Conservation (phyloP, 805 yeast species). For the Komagataella phaffii region DNA sequence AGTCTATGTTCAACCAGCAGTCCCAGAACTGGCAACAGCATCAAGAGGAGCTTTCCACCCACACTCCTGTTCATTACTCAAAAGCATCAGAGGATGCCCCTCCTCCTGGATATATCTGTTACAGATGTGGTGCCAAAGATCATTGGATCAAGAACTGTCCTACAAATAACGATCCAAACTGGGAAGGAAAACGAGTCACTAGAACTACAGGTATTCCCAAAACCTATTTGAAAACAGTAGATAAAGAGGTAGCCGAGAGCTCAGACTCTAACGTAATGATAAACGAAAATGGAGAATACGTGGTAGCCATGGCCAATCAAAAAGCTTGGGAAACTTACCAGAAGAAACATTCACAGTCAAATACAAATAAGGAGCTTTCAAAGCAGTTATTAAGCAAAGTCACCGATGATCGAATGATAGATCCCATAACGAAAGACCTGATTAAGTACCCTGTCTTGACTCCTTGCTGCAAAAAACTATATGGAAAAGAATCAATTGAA, state of each 20-base stretch:
- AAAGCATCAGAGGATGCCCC: constrained; percentile 50
- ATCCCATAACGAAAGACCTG: constrained; percentile 57
- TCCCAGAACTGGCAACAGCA: constrained; percentile 92
- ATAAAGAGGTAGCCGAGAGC: constrained; percentile 53
- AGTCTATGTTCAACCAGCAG: constrained; percentile 85
- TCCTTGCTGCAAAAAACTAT: constrained; percentile 49
- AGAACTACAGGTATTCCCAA: constrained; percentile 97
- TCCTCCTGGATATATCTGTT: constrained; percentile 93
- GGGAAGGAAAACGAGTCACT: constrained; percentile 84
- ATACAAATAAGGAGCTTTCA: constrained; percentile 21
- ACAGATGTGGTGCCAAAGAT: constrained; percentile 89
- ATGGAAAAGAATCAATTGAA: constrained; percentile 52
- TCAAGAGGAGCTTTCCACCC: constrained; percentile 80
- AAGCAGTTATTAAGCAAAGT: constrained; percentile 26
- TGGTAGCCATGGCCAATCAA: constrained; percentile 88
- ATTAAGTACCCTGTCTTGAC: constrained; percentile 66
- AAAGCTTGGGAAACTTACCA: constrained; percentile 85
- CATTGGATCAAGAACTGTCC: constrained; percentile 98
- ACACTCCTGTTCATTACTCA: constrained; percentile 33
- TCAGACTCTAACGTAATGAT: constrained; percentile 46
- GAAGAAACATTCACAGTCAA: constrained; percentile 37
- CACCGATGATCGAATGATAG: constrained; percentile 48
- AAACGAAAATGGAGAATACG: constrained; percentile 91
- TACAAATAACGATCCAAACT: constrained; percentile 80
- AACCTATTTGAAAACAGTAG: constrained; percentile 76